Evolutionary conservation across 495 filamentous ascomycete genomes (phyloP).

Genomic region (Talaromyces trachyspermus): DNA sequence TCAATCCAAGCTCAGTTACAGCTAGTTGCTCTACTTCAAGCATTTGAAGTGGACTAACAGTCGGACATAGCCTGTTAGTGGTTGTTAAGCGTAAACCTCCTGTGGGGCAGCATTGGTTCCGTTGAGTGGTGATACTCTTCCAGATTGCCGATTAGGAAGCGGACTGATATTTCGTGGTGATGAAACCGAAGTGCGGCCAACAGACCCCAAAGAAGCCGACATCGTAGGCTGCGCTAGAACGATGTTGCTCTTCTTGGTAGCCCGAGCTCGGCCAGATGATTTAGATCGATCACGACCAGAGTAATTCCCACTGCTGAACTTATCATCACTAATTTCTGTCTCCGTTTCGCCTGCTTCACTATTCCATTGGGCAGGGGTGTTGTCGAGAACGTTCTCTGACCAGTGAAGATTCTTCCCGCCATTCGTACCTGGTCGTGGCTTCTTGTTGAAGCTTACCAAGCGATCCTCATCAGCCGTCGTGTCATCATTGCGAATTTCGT

Average conservation of each 20-base stretch:
- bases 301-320: conserved; percentile 46
- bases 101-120: conserved; percentile 19
- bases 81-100: conserved; percentile 43
- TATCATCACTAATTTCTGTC: conserved; percentile 47
- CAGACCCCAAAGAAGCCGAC: conserved; percentile 25
- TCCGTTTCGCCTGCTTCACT: conserved; percentile 63
- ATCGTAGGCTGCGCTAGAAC: conserved; percentile 32
- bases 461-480: conserved; percentile 81
- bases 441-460: conserved; percentile 81
- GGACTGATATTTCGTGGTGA: conserved; percentile 39
- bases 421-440: conserved; percentile 64
- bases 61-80: conserved; percentile 66
- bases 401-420: conserved; percentile 88
- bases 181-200: conserved; percentile 30
- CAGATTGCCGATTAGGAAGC: conserved; percentile 26
- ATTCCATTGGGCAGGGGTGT: conserved; percentile 50
- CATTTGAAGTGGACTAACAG: conserved; percentile 77
- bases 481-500: conserved; percentile 80
- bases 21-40: conserved; percentile 86
- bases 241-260: conserved; percentile 58
- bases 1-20: conserved; percentile 72
- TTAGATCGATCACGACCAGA: conserved; percentile 47
- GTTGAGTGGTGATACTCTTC: conserved; percentile 31
- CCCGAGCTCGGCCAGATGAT: conserved; percentile 37
- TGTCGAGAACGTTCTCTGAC: conserved; percentile 83